Evolutionary conservation across 768 basidiomycete species (phyloP), one percentile per base, ranked within the genome.

Genomic region (Macrocybe gigantea): DNA sequence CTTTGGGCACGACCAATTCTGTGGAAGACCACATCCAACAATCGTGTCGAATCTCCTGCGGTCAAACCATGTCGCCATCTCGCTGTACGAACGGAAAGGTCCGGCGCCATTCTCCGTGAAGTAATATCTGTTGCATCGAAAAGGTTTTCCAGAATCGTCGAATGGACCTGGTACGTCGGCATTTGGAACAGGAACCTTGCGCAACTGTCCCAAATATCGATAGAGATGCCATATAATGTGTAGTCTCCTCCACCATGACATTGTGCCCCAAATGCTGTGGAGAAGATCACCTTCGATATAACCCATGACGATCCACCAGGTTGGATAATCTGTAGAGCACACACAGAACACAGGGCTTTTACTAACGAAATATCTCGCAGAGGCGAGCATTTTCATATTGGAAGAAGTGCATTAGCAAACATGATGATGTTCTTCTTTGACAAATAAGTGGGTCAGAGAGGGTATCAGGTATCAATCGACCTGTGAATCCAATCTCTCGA

Each of bases 71-170:
- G 47, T 50, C 2, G 57, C 44, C 47, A 65, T 50, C 7, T 57
- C 62, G 5, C 42, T 39, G 43, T 65, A 65, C 1, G 64, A 56
- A 4, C 40, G 29, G 44, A 65, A 66, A 7, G 64, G 64, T 12
- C 64, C 64, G 7, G 52, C 58, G 33, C 60, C 62, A 31, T 49
- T 47, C 33, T 58, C 57, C 2, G 56, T 49, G 40, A 62, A 62
- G 51, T 49, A 41, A 33, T 49, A 38, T 10, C 56, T 50, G 13
- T 40, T 14, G 35, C 56, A 57, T 22, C 5, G 7, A 8, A 51
- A 39, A 8, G 58, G 40, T 9, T 35, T 36, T 5, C 54, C 54
- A 8, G 58, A 44, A 8, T 32, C 44, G 39, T 54, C 48, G 33
- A 58, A 49, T 4, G 61, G 61, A 9, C 60, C 61, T 30, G 60